phyloP scores from a whole-genome alignment of 192 early-diverging fungal genomes.

The Ambispora gerdemannii region DNA sequence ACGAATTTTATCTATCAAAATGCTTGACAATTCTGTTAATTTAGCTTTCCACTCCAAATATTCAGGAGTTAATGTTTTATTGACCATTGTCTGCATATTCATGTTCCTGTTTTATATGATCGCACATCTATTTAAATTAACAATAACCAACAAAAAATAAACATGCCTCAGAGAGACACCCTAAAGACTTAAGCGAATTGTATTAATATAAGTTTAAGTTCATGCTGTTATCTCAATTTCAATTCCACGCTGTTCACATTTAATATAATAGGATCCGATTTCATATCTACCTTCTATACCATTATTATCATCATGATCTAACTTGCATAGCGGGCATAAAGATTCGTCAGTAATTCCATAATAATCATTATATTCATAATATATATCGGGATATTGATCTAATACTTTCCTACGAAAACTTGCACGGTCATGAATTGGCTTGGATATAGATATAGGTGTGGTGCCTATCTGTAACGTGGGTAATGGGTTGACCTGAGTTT shows the following conservation, averaged over 20 bases:
- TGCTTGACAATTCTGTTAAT: no score
- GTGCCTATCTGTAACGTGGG: not conserved
- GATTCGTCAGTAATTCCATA: conserved; percentile 18
- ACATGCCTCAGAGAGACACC: no score
- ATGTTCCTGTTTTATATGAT: not conserved
- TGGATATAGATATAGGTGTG: not conserved
- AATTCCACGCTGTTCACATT: no score
- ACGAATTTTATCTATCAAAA: no score
- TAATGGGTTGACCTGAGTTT: conserved; percentile 8
- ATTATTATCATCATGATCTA: conserved; percentile 16
- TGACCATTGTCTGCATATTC: no score
- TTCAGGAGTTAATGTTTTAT: no score
- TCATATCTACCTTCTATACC: conserved; percentile 14
- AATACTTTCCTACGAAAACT: conserved; percentile 8
- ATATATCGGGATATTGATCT: conserved; percentile 4
- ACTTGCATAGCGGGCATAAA: conserved; percentile 19
- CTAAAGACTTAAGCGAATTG: conserved; percentile 1
- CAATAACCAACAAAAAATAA: no score
- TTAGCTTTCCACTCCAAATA: no score
- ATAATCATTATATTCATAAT: conserved; percentile 10
- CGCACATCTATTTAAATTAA: no score
- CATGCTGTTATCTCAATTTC: no score
- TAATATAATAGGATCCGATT: no score
- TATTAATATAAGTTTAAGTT: no score
- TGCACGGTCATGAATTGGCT: conserved; percentile 5